phyloP scores from a whole-genome alignment of 345 rosid genomes.

The Iberis pinnata region DNA sequence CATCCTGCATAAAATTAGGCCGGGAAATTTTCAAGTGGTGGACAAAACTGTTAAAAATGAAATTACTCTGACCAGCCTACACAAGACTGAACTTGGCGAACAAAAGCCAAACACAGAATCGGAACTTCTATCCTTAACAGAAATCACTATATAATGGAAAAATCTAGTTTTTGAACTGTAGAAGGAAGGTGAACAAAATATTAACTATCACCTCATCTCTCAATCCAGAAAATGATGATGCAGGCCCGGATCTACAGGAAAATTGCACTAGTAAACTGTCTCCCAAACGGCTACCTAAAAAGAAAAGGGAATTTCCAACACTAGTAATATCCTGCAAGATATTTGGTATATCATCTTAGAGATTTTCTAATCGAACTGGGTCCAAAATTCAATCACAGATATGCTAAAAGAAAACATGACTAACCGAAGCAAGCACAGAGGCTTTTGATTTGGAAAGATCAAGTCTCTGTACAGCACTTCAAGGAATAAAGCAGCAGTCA shows the following conservation, averaged over 20 bases:
- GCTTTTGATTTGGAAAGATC: slow-evolving; percentile 97
- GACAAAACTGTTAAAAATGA: not conserved
- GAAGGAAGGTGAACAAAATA: not conserved
- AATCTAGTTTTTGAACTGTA: slow-evolving; percentile 1
- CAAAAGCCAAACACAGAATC: not conserved
- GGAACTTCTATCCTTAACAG: not conserved
- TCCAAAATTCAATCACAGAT: slow-evolving; percentile 6
- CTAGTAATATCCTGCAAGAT: slow-evolving; percentile 68
- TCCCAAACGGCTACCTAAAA: slow-evolving; percentile 89
- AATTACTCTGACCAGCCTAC: slow-evolving; percentile 16
- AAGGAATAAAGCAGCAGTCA: slow-evolving; percentile 30
- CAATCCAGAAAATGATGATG: slow-evolving; percentile 48
- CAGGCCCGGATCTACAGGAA: slow-evolving; percentile 57
- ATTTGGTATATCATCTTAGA: slow-evolving; percentile 20
- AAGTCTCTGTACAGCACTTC: slow-evolving; percentile 91
- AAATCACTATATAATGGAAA: not conserved
- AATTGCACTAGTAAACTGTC: slow-evolving; percentile 96
- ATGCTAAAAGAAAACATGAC: slow-evolving; percentile 32
- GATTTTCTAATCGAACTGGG: slow-evolving; percentile 1
- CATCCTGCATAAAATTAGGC: slow-evolving; percentile 46
- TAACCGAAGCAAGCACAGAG: slow-evolving; percentile 94
- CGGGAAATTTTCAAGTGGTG: slow-evolving; percentile 9
- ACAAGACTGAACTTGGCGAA: slow-evolving; percentile 3
- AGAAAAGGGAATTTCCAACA: slow-evolving; percentile 73
- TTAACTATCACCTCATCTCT: slow-evolving; percentile 71